Evolutionary conservation across 768 basidiomycete species (phyloP).

Genomic region (Naganishia onofrii): DNA sequence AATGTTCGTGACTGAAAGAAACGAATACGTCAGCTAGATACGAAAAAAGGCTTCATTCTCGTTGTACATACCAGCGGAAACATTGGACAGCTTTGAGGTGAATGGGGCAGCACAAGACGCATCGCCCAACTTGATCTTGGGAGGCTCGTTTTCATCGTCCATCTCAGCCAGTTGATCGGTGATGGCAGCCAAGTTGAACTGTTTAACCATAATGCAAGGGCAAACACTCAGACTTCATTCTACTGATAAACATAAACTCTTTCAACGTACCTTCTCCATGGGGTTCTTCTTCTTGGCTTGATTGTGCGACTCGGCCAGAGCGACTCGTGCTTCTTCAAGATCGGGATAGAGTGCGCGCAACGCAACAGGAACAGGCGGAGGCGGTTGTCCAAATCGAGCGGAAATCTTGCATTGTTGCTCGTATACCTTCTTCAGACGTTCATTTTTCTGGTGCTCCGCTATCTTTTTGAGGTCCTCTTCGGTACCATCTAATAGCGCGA

Average conservation of each 20-base stretch:
- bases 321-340: conserved; percentile 82
- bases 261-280: conserved; percentile 72
- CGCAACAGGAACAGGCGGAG: conserved; percentile 84
- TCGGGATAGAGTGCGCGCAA: conserved; percentile 86
- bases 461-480: conserved; percentile 89
- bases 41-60: neutral
- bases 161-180: conserved; percentile 84
- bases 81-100: conserved; percentile 96
- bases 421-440: conserved; percentile 93
- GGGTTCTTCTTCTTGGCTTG: conserved; percentile 75
- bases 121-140: conserved; percentile 99
- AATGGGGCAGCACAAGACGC: conserved; percentile 98
- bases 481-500: conserved; percentile 86
- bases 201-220: neutral
- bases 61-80: conserved; percentile 75
- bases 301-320: conserved; percentile 66
- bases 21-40: conserved; percentile 1
- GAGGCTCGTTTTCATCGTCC: conserved; percentile 88
- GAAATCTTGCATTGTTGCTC: conserved; percentile 91
- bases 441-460: conserved; percentile 82
- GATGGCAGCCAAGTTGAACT: conserved; percentile 76
- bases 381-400: conserved; percentile 82
- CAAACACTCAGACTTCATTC: conserved; percentile 14
- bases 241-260: conserved; percentile 2
- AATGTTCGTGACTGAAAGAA: conserved; percentile 79